phyloP scores from a whole-genome alignment of 768 basidiomycete genomes.

The Lactifluus echinatus region DNA sequence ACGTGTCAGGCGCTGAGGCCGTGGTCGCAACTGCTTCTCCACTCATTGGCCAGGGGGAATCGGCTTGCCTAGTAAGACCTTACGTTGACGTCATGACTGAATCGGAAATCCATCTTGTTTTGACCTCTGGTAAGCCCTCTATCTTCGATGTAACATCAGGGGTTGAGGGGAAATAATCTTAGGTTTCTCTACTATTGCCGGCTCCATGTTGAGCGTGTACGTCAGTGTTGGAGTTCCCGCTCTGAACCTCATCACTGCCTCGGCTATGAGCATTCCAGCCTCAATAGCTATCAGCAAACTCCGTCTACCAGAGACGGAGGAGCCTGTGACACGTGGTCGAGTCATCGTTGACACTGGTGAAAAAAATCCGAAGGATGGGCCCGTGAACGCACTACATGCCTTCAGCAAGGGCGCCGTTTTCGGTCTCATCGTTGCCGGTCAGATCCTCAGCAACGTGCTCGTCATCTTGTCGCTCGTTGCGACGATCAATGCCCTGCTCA shows the following conservation, averaged over 20 bases:
- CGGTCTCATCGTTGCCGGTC: constrained; percentile 81
- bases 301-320: constrained; percentile 75
- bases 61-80: constrained; percentile 76
- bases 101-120: constrained; percentile 78
- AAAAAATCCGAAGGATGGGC: constrained; percentile 38
- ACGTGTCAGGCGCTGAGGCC: constrained; percentile 90
- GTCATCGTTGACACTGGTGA: constrained; percentile 77
- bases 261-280: constrained; percentile 95
- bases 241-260: constrained; percentile 76
- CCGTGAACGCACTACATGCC: constrained; percentile 80
- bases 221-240: constrained; percentile 70
- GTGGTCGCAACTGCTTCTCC: constrained; percentile 89
- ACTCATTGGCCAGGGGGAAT: constrained; percentile 90
- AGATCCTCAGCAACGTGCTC: constrained; percentile 82
- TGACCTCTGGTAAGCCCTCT: constrained; percentile 62
- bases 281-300: constrained; percentile 90
- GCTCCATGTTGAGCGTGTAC: constrained; percentile 82
- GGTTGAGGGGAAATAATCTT: background rate
- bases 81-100: constrained; percentile 80
- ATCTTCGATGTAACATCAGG: background rate
- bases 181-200: constrained; percentile 87
- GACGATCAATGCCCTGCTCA: constrained; percentile 74
- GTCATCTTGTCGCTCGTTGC: constrained; percentile 79
- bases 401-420: constrained; percentile 81
- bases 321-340: constrained; percentile 76